Percentiles rank a stretch among this genome's conserved stretches.
Conservation (phyloP, 1,139 yeast species). For the Scheffersomyces segobiensis region DNA sequence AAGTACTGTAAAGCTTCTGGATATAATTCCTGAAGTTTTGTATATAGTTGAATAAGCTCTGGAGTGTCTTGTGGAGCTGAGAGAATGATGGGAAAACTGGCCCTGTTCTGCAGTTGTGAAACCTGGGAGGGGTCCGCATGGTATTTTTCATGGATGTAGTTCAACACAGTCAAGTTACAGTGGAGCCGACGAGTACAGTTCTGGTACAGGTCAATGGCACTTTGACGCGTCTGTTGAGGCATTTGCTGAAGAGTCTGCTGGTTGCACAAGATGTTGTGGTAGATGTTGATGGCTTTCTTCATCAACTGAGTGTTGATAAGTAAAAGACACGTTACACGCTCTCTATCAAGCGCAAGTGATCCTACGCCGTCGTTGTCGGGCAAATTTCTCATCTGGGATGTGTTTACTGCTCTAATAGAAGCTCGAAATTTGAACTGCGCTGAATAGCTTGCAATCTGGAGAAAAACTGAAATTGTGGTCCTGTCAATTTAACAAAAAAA, state of each 20-base stretch:
- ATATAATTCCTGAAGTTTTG: slow-evolving; percentile 50
- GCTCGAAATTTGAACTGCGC: neutral
- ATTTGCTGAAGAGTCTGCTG: slow-evolving; percentile 37
- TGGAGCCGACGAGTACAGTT: slow-evolving; percentile 54
- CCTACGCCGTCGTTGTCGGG: slow-evolving; percentile 4
- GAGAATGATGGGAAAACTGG: slow-evolving; percentile 52
- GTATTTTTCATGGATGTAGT: slow-evolving; percentile 53
- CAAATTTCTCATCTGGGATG: neutral
- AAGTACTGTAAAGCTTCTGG: slow-evolving; percentile 56
- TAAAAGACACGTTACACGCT: slow-evolving; percentile 51
- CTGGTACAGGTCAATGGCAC: slow-evolving; percentile 48
- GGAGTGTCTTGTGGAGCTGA: slow-evolving; percentile 59
- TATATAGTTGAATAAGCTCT: slow-evolving; percentile 48
- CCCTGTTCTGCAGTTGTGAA: slow-evolving; percentile 29
- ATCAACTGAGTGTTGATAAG: slow-evolving; percentile 54
- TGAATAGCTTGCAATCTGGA: neutral
- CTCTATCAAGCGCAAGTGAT: slow-evolving; percentile 31
- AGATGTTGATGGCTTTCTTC: slow-evolving; percentile 46
- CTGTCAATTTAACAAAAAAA: neutral
- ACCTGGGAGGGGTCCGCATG: slow-evolving; percentile 33
- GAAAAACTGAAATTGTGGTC: neutral
- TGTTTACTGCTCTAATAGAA: neutral
- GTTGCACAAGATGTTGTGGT: slow-evolving; percentile 36
- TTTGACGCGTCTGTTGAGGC: slow-evolving; percentile 36
- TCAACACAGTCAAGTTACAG: slow-evolving; percentile 53